These are phyloP conservation scores for Metschnikowia kunwiensis DNA, from an alignment of 805 yeast genomes.

Conservation along the genomic window DNA sequence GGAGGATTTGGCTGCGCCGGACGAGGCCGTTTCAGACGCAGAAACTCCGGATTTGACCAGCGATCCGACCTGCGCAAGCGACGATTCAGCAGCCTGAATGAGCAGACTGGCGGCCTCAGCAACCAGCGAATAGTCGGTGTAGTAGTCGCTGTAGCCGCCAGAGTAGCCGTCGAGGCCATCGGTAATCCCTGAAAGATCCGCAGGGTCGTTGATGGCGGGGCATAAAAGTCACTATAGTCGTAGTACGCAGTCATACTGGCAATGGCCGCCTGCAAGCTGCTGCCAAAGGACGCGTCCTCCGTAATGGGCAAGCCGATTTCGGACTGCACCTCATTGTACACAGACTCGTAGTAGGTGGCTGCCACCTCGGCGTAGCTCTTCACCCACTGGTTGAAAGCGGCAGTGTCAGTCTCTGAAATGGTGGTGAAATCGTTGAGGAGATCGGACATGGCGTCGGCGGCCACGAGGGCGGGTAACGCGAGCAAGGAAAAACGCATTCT, in stretches of 20 bases:
- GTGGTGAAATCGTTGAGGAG: conserved; percentile 1
- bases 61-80: neutral
- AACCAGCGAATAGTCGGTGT: neutral
- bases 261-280: neutral
- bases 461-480: conserved; percentile 5
- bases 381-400: conserved; percentile 8
- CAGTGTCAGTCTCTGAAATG: conserved; percentile 3
- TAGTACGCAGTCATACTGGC: conserved; percentile 3
- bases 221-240: conserved; percentile 1
- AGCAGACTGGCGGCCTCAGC: conserved; percentile 1
- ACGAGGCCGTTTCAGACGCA: neutral
- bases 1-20: neutral
- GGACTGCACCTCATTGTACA: neutral
- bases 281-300: neutral
- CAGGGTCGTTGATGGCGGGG: too few species aligned
- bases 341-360: conserved; percentile 1
- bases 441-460: conserved; percentile 10
- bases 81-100: neutral
- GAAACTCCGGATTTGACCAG: neutral
- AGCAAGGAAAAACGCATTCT: neutral
- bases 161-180: too few species aligned
- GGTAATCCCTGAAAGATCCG: too few species aligned
- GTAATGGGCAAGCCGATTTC: neutral
- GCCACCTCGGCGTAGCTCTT: conserved; percentile 2
- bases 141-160: too few species aligned